phyloP scores from a whole-genome alignment of 2,329 filamentous ascomycete genomes.

The Fusarium chaquense region DNA sequence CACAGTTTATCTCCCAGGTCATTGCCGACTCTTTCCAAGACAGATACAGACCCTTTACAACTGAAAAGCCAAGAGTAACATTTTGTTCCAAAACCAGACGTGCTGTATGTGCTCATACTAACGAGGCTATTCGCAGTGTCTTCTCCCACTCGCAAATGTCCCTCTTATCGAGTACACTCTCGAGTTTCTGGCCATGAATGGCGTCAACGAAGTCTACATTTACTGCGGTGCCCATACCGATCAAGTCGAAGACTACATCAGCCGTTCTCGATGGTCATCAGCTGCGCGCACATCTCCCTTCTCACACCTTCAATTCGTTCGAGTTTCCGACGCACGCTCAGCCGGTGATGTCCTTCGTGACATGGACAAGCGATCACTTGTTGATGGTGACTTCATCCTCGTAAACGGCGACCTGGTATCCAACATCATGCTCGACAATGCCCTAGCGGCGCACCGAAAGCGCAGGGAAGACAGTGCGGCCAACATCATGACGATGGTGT shows the following conservation, averaged over 20 bases:
- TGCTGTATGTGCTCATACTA: conserved; percentile 21
- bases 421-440: conserved; percentile 85
- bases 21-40: conserved; percentile 96
- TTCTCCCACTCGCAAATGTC: conserved; percentile 91
- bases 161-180: conserved; percentile 98
- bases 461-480: conserved; percentile 88
- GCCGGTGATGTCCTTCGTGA: conserved; percentile 96
- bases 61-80: conserved; percentile 86
- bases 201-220: conserved; percentile 92
- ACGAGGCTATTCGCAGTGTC: conserved; percentile 71
- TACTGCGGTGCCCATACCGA: conserved; percentile 91
- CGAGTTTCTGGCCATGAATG: conserved; percentile 94
- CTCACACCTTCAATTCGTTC: conserved; percentile 83
- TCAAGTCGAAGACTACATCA: conserved; percentile 87
- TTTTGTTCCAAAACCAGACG: neutral
- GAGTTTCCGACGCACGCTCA: conserved; percentile 83
- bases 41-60: conserved; percentile 87
- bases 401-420: conserved; percentile 94
- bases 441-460: conserved; percentile 81
- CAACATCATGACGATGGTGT: conserved; percentile 96
- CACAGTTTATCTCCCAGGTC: conserved; percentile 65
- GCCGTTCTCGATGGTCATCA: conserved; percentile 78
- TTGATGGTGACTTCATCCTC: conserved; percentile 90
- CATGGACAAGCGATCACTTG: conserved; percentile 85
- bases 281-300: conserved; percentile 73